Evolutionary conservation across 331 rosid genomes (phyloP).

Genomic region (Cydonia oblonga): DNA sequence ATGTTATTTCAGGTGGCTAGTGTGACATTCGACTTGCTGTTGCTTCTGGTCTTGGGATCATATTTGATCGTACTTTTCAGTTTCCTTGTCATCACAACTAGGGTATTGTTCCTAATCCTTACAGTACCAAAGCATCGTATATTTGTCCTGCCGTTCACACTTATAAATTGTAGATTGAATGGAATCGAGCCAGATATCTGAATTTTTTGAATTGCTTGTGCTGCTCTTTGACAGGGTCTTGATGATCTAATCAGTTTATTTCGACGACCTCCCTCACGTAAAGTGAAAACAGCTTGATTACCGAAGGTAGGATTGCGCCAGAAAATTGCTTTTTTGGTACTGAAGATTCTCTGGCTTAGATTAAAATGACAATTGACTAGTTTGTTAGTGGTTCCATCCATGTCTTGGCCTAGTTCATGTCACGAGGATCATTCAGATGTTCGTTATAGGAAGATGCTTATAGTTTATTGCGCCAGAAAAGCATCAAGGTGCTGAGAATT

Average conservation of each 20-base stretch:
- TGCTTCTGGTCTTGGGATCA: conserved; percentile 90
- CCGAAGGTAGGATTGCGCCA: conserved; percentile 9
- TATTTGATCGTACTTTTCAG: conserved; percentile 88
- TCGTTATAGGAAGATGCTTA: conserved; percentile 3
- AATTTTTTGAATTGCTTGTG: neutral
- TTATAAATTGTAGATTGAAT: neutral
- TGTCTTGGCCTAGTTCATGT: conserved; percentile 23
- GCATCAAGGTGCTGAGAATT: conserved; percentile 2
- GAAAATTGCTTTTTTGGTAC: neutral
- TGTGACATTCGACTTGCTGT: conserved; percentile 87
- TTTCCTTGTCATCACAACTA: conserved; percentile 89
- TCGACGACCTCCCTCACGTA: conserved; percentile 87
- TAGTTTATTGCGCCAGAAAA: conserved; percentile 15
- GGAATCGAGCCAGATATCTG: neutral
- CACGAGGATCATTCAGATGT: conserved; percentile 11
- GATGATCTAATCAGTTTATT: conserved; percentile 91
- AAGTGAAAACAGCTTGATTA: conserved; percentile 74
- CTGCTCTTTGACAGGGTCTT: conserved; percentile 62
- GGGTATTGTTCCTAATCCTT: conserved; percentile 58
- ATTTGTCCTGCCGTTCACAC: neutral
- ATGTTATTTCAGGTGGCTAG: conserved; percentile 73
- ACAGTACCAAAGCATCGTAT: neutral
- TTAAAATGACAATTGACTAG: neutral
- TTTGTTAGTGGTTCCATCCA: conserved; percentile 3
- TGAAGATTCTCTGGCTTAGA: conserved; percentile 7